Evolutionary conservation across 805 yeast genomes (phyloP), one percentile per base, ranked within the genome.

Genomic region (Ogataea pini): DNA sequence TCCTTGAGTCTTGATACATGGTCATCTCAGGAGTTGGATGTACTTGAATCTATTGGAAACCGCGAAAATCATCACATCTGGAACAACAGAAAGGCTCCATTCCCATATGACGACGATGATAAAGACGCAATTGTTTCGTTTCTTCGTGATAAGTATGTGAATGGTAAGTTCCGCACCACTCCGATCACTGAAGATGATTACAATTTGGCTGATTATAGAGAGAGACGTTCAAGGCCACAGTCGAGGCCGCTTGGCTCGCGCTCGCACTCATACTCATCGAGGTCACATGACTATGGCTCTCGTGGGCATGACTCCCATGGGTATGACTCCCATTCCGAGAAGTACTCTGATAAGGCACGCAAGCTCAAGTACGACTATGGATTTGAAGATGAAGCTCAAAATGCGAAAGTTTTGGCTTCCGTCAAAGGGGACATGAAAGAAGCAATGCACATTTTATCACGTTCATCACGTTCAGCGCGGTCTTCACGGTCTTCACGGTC

Each of bases 81-180:
- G 94, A 89, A 88, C 61, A 78, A 86, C 2, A 77, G 77, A 53
- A 71, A 73, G 42, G 80, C 71, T 20, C 88, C 89, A 0, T 86
- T 85, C 59, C 94, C 94, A 7, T 82, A 65, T 50, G 91, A 85
- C 59, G 89, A 80, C 18, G 92, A 86, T 56, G 90, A 82, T 59
- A 85, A 68, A 50, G 74, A 64, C 27, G 72, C 70, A 1, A 78
- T 85, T 24, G 85, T 78, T 47, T 70, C 74, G 49, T 88, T 70
- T 67, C 67, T 88, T 37, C 73, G 85, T 53, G 82, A 84, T 40
- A 88, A 88, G 62, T 88, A 88, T 64, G 67, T 85, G 18, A 57
- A 67, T n/a, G 89, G 90, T 1, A 75, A 71, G 49, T 88, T 76
- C 58, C 65, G 82, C 46, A 69, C 70, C 42, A 78, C 72, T 36